Percentiles rank a stretch among this genome's conserved stretches.
Conservation (phyloP, 1,284 basidiomycete genomes). For the Tetrapyrgos nigripes region DNA sequence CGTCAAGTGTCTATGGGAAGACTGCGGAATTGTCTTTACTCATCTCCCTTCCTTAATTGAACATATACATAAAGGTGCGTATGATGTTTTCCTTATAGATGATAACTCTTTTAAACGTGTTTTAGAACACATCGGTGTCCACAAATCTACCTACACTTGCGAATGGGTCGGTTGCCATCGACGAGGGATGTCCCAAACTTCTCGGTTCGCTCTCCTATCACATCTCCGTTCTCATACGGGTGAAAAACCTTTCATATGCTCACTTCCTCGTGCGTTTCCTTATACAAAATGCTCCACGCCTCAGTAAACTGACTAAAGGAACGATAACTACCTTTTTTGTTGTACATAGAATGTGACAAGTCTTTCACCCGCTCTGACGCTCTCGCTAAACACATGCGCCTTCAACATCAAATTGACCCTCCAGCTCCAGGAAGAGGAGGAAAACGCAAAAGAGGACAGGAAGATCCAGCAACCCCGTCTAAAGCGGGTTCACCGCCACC, state of each 20-base stretch:
- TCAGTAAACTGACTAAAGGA: constrained; percentile 3
- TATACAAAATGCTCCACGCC: constrained; percentile 6
- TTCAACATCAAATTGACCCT: constrained; percentile 82
- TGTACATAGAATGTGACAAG: constrained; percentile 84
- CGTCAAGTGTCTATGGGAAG: constrained; percentile 80
- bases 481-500: constrained; percentile 22
- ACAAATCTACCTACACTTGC: constrained; percentile 87
- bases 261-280: constrained; percentile 66
- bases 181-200: constrained; percentile 83
- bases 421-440: constrained; percentile 76
- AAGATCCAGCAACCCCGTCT: constrained; percentile 23
- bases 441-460: constrained; percentile 54
- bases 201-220: constrained; percentile 86
- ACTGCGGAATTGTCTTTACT: constrained; percentile 74
- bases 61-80: constrained; percentile 78
- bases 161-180: constrained; percentile 87
- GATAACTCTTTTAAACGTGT: constrained; percentile 45
- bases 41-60: constrained; percentile 77
- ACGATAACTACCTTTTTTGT: constrained; percentile 3
- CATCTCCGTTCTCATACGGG: constrained; percentile 92
- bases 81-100: constrained; percentile 12
- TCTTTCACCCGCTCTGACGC: constrained; percentile 93
- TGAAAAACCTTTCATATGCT: constrained; percentile 91
- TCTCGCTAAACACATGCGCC: constrained; percentile 88
- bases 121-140: constrained; percentile 82